These are phyloP conservation scores for Globisporangium acanthophoron DNA, from an alignment of 352 stramenopile species.

Conservation along the genomic window DNA sequence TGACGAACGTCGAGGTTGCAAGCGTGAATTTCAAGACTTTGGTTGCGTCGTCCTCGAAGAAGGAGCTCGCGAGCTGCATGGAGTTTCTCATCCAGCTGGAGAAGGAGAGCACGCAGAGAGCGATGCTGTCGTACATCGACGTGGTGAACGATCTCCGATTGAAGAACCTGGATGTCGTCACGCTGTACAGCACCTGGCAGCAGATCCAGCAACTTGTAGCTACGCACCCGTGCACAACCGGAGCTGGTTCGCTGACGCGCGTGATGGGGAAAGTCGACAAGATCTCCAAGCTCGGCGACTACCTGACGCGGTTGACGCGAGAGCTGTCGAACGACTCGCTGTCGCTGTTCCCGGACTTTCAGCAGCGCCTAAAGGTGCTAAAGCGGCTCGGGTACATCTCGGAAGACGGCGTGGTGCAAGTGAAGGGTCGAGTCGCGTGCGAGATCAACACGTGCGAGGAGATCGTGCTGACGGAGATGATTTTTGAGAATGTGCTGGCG, in stretches of 20 bases:
- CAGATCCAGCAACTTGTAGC: conserved; percentile 45
- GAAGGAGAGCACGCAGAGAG: conserved; percentile 50
- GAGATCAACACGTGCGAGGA: conserved; percentile 99
- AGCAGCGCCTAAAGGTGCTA: conserved; percentile 91
- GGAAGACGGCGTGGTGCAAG: conserved; percentile 82
- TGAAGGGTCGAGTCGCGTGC: conserved; percentile 96
- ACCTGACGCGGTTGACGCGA: conserved; percentile 46
- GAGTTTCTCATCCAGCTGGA: conserved; percentile 77
- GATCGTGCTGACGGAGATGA: conserved; percentile 97
- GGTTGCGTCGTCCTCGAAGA: conserved; percentile 55
- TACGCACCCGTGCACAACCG: conserved; percentile 40
- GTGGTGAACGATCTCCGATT: conserved; percentile 71
- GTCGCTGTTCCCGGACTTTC: conserved; percentile 96
- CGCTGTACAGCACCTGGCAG: conserved; percentile 57
- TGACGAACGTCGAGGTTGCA: conserved; percentile 38
- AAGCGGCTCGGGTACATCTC: conserved; percentile 94
- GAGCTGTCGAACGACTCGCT: conserved; percentile 88
- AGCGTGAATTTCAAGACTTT: conserved; percentile 62
- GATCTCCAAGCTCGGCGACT: conserved; percentile 67
- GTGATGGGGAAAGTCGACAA: conserved; percentile 70
- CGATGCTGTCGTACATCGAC: conserved; percentile 51
- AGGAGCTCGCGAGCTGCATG: conserved; percentile 64
- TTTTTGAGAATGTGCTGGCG: conserved; percentile 98
- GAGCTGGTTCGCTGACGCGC: conserved; percentile 19
- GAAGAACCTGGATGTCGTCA: conserved; percentile 73